phyloP scores from a whole-genome alignment of 73 alveolate species.

The Paramecium pentaurelia region DNA sequence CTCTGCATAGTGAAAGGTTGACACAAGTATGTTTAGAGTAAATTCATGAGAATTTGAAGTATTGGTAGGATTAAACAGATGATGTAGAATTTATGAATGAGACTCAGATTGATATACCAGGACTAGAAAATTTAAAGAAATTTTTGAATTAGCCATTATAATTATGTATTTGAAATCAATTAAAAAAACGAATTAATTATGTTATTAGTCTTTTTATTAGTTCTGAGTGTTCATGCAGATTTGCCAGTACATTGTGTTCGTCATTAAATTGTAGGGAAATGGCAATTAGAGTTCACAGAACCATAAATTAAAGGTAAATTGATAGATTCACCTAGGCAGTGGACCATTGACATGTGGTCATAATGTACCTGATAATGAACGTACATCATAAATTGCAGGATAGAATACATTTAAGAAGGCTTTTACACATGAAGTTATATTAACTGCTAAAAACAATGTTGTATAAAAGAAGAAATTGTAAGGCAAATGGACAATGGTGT shows the following conservation, averaged over 20 bases:
- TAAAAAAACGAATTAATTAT: not conserved
- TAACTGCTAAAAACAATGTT: conserved; percentile 19
- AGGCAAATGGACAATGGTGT: conserved; percentile 63
- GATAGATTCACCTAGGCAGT: conserved; percentile 8
- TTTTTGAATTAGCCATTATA: not conserved
- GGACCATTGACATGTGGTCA: conserved; percentile 44
- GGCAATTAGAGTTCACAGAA: conserved; percentile 33
- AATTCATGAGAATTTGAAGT: not conserved
- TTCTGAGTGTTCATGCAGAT: not conserved
- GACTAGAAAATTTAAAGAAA: not conserved
- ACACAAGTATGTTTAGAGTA: not conserved
- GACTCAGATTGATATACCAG: not conserved
- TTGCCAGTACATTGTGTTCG: conserved; percentile 41
- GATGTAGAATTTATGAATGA: not conserved
- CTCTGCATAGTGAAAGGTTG: not conserved
- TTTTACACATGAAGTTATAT: not conserved
- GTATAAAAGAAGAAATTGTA: not conserved
- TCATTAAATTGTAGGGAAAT: conserved; percentile 21
- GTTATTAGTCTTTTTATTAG: not conserved
- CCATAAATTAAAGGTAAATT: conserved; percentile 10
- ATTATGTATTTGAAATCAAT: not conserved
- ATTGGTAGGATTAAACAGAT: not conserved
- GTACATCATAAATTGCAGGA: conserved; percentile 11
- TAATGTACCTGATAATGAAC: conserved; percentile 1
- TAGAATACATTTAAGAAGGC: not conserved